These are phyloP conservation scores for Immersiella caudata DNA, from an alignment of 495 filamentous ascomycete species.

Conservation along the genomic window DNA sequence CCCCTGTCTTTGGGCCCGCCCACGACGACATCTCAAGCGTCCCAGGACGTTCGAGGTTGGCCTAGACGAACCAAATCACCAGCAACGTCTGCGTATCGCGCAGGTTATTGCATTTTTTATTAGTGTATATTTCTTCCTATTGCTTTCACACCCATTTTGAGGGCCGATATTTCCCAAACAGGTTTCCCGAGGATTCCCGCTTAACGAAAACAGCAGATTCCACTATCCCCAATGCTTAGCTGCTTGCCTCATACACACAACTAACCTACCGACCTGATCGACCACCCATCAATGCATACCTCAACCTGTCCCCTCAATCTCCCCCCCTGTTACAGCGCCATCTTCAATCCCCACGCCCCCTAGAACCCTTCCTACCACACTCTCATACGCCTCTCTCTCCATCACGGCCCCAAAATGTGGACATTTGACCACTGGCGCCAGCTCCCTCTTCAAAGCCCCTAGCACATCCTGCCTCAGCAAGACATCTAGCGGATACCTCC, in stretches of 20 bases:
- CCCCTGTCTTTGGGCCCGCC: background rate
- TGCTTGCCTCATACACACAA: background rate
- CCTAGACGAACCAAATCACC: background rate
- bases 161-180: background rate
- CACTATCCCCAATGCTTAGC: background rate
- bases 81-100: background rate
- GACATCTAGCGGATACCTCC: slow-evolving; percentile 28
- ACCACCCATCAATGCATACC: background rate
- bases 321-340: background rate
- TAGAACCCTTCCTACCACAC: slow-evolving; percentile 35
- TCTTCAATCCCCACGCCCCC: slow-evolving; percentile 5
- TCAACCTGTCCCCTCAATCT: background rate
- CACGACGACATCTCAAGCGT: background rate
- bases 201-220: background rate
- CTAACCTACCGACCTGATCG: background rate
- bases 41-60: background rate
- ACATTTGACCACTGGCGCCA: slow-evolving; percentile 42
- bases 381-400: slow-evolving; percentile 45
- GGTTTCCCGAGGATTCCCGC: background rate
- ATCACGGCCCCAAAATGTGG: slow-evolving; percentile 48
- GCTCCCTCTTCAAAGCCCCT: slow-evolving; percentile 37
- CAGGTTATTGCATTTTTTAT: background rate
- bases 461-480: slow-evolving; percentile 28
- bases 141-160: background rate
- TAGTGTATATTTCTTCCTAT: background rate